These are phyloP conservation scores for Fagopyrum esculentum DNA, from an alignment of 148 eudicot genomes.

Conservation along the genomic window DNA sequence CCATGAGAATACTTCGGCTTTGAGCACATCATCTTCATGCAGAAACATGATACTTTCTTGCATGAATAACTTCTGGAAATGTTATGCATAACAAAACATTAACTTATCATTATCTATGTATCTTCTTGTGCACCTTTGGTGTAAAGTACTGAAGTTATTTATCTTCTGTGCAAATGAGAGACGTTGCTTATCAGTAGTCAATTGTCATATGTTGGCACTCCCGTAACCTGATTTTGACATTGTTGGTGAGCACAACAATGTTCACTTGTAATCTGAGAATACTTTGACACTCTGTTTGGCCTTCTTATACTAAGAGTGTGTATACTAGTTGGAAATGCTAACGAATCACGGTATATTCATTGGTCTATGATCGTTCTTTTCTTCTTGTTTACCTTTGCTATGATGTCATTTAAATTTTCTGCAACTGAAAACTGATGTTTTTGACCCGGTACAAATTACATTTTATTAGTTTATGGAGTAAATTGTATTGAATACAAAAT, in stretches of 20 bases:
- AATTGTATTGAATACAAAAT: not conserved
- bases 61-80: not conserved
- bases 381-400: not conserved
- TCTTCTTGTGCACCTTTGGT: not conserved
- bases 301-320: not conserved
- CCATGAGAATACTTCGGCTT: constrained; percentile 5
- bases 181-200: not conserved
- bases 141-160: not conserved
- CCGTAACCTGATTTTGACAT: not conserved
- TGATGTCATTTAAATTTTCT: not conserved
- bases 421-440: not conserved
- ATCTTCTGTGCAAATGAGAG: not conserved
- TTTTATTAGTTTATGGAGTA: not conserved
- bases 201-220: not conserved
- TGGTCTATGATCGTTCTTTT: not conserved
- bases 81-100: not conserved
- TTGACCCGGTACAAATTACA: not conserved
- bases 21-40: not conserved
- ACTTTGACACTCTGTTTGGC: not conserved
- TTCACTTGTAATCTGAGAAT: not conserved
- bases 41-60: not conserved
- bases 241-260: not conserved
- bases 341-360: not conserved
- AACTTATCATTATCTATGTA: not conserved
- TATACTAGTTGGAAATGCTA: not conserved